Evolutionary conservation across 148 eudicot genomes (phyloP).

Genomic region (Rhododendron griersonianum): DNA sequence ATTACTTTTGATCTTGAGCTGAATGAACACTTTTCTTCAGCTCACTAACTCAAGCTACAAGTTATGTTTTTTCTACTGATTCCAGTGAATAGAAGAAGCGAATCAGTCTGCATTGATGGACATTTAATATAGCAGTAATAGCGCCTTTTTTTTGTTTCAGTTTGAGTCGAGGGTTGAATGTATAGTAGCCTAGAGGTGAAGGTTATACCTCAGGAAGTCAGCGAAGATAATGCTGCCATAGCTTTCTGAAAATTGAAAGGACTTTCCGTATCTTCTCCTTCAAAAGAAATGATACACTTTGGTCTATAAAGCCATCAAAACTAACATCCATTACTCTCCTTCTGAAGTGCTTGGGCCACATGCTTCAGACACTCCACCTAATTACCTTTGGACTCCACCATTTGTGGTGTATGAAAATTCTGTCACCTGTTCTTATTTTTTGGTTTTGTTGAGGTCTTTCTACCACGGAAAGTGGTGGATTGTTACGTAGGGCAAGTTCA

Average conservation of each 20-base stretch:
- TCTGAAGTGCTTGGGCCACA: background rate
- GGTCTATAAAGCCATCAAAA: background rate
- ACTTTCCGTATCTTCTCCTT: background rate
- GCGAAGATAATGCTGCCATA: background rate
- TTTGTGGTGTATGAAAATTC: background rate
- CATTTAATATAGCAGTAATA: background rate
- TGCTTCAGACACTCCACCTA: background rate
- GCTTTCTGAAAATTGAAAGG: background rate
- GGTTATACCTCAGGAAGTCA: background rate
- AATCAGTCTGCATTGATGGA: background rate
- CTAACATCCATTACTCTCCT: background rate
- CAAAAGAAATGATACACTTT: background rate
- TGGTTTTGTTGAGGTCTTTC: background rate
- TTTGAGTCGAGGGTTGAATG: background rate
- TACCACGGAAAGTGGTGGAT: background rate
- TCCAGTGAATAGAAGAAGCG: background rate
- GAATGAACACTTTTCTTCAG: background rate
- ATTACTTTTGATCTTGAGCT: background rate
- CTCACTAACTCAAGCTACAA: background rate
- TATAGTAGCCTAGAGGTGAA: background rate
- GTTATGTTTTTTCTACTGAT: no score
- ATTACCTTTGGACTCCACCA: background rate
- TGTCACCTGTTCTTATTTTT: background rate
- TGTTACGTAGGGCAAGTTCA: background rate
- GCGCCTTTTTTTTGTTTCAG: background rate